Base-by-base conservation (phyloP, 108 stramenopile species). In the Phaeodactylum tricornutum region DNA sequence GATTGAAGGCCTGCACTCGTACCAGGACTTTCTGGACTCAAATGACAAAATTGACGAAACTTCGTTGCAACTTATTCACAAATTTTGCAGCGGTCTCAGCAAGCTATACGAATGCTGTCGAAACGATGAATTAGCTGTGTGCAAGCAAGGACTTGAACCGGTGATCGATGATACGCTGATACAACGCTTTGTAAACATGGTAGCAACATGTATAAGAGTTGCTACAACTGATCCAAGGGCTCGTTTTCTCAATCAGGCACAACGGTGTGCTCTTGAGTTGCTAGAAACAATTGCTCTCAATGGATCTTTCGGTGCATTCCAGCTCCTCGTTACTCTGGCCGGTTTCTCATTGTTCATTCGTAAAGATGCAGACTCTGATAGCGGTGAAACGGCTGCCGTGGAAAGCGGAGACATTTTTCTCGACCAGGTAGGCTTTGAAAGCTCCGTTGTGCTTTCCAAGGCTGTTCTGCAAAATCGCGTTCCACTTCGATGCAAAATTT, bases 41-140 rank as follows among this genome's bases (percentile, higher is more conserved):
- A n/a, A n/a, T 24, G 47, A 37, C 45, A 32, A 50, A 14, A 41
- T 69, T 12, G 82, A 84, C 31, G 64, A 79, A 6, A 53, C 75
- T 14, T 59, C 66, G 46, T 47, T 77, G 4, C 83, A 86, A 47
- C 73, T 86, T 28, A 37, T 91, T 25, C 73, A 69, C 48, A 75
- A 75, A 43, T 57, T 86, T 35, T 54, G 57, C 2, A 47, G 38
- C 3, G 75, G 77, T 26, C 69, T 91, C 14, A 48, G 64, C 16
- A 79, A 74, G 37, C 66, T 91, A n/a, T 91, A 86, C 46, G 89
- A 86, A 29, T 86, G 84, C 41, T 84, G 82, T 52, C 84, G 77
- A 54, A 52, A 68, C 41, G 53, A 79, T 29, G 89, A 91, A 47
- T n/a, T n/a, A n/a, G n/a, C n/a, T n/a, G n/a, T n/a, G n/a, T n/a